Evolutionary conservation across 1,139 yeast genomes (phyloP).

Genomic region (Pichiaceae sp.): DNA sequence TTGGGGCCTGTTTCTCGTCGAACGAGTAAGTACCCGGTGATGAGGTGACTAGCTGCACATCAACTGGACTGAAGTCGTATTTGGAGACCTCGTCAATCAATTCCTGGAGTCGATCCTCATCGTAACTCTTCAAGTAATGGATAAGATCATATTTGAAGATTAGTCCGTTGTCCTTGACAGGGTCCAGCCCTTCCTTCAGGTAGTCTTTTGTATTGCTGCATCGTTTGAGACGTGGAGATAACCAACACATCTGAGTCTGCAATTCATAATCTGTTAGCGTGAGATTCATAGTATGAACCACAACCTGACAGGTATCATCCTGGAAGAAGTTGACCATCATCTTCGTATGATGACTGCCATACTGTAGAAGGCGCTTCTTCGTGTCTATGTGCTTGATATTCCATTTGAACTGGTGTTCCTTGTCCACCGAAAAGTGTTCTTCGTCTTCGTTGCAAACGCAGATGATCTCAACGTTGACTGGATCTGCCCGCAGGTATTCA

Average conservation of each 20-base stretch:
- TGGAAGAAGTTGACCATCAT: slow-evolving; percentile 50
- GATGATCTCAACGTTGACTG: slow-evolving; percentile 9
- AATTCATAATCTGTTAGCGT: slow-evolving; percentile 44
- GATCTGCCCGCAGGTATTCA: slow-evolving; percentile 25
- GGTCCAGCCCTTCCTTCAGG: slow-evolving; percentile 4
- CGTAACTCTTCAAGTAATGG: slow-evolving; percentile 37
- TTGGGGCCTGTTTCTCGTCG: slow-evolving; percentile 1
- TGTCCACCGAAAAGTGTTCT: slow-evolving; percentile 13
- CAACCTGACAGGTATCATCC: slow-evolving; percentile 37
- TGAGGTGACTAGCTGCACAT: slow-evolving; percentile 51
- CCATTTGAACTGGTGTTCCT: slow-evolving; percentile 11
- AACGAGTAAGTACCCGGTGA: slow-evolving; percentile 33
- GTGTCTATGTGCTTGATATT: slow-evolving; percentile 18
- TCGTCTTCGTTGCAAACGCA: slow-evolving; percentile 5
- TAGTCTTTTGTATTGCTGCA: slow-evolving; percentile 5
- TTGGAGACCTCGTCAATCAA: slow-evolving; percentile 25
- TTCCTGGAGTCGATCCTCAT: slow-evolving; percentile 20
- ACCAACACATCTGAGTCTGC: slow-evolving; percentile 62
- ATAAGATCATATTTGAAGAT: slow-evolving; percentile 34
- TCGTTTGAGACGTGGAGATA: slow-evolving; percentile 36
- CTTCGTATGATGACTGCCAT: slow-evolving; percentile 54
- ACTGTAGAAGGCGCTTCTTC: slow-evolving; percentile 22
- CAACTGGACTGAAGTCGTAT: slow-evolving; percentile 38
- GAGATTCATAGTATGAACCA: slow-evolving; percentile 54
- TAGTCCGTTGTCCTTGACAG: slow-evolving; percentile 13